phyloP scores from a whole-genome alignment of 352 stramenopile species.

The Sclerospora graminicola region DNA sequence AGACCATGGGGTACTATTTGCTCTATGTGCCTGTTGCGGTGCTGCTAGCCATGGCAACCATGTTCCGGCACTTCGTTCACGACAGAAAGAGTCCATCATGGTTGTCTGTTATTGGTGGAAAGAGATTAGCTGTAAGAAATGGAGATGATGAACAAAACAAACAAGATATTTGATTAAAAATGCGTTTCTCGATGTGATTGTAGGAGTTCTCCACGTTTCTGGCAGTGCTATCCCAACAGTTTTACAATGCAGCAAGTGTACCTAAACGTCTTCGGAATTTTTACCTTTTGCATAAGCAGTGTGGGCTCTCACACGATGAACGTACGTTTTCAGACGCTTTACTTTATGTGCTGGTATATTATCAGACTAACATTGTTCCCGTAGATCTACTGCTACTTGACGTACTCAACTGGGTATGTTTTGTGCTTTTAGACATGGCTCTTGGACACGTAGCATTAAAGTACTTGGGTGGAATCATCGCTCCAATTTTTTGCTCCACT shows the following conservation, averaged over 20 bases:
- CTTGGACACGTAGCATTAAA: constrained; percentile 13
- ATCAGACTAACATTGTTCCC: background rate
- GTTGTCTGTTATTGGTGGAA: constrained; percentile 19
- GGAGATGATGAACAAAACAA: background rate
- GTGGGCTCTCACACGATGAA: constrained; percentile 22
- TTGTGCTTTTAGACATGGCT: constrained; percentile 21
- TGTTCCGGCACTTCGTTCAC: constrained; percentile 9
- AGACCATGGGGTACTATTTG: constrained; percentile 15
- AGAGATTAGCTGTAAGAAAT: constrained; percentile 24
- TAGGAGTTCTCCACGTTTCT: constrained; percentile 37
- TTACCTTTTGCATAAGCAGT: constrained; percentile 13
- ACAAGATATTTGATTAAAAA: constrained; percentile 1
- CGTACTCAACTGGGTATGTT: constrained; percentile 25
- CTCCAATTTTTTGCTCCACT: constrained; percentile 4
- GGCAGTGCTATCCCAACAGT: constrained; percentile 22
- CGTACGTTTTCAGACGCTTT: constrained; percentile 8
- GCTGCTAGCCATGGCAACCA: constrained; percentile 10
- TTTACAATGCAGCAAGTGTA: constrained; percentile 19
- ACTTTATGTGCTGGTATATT: background rate
- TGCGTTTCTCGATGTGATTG: constrained; percentile 1
- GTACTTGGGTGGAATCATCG: constrained; percentile 5
- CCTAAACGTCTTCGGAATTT: constrained; percentile 16
- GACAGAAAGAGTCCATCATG: constrained; percentile 7
- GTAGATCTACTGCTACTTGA: constrained; percentile 23
- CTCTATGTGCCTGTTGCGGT: constrained; percentile 15